Evolutionary conservation across 768 basidiomycete species (phyloP).

Genomic region (Tephrocybe sp.): DNA sequence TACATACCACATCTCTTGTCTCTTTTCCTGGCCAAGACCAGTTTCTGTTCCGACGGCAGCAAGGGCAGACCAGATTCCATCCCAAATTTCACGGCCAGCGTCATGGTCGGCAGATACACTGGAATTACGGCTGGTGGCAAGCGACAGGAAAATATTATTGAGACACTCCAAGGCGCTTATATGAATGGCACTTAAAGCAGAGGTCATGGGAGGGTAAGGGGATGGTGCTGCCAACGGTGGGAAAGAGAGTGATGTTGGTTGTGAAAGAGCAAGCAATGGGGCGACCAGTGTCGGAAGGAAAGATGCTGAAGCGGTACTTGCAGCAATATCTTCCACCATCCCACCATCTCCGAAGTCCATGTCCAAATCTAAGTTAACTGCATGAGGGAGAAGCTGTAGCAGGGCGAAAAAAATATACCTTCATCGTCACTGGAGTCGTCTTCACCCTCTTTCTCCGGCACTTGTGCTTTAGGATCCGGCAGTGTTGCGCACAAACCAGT

Average conservation of each 20-base stretch:
- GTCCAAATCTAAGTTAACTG: conserved; percentile 2
- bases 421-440: conserved; percentile 31
- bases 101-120: conserved; percentile 43
- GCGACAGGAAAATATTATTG: conserved; percentile 84
- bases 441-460: conserved; percentile 34
- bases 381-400: neutral
- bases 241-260: conserved; percentile 82
- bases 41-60: conserved; percentile 57
- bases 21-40: conserved; percentile 63
- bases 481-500: conserved; percentile 87
- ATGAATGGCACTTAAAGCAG: conserved; percentile 81
- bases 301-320: conserved; percentile 31
- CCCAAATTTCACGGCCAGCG: conserved; percentile 59
- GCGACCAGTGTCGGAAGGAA: conserved; percentile 64
- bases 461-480: conserved; percentile 64
- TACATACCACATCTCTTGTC: conserved; percentile 76
- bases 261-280: conserved; percentile 67
- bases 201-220: conserved; percentile 85
- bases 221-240: conserved; percentile 69
- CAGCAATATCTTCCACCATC: conserved; percentile 44
- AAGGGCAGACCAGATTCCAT: conserved; percentile 64
- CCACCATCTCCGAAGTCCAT: conserved; percentile 32
- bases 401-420: neutral
- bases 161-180: conserved; percentile 85
- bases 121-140: conserved; percentile 48